phyloP scores from a whole-genome alignment of 441 rosid species.

The Corymbia calophylla region DNA sequence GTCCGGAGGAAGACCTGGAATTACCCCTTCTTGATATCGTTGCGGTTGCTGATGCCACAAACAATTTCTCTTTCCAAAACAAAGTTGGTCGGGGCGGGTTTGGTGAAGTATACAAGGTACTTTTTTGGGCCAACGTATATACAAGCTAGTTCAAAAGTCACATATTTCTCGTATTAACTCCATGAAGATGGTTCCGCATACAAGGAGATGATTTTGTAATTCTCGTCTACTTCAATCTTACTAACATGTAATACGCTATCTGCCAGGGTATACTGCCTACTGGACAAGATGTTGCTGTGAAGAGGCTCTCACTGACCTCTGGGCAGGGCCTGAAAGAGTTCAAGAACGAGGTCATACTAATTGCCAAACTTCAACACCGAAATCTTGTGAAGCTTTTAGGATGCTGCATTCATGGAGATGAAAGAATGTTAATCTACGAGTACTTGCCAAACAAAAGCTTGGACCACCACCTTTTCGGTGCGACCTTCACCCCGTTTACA shows the following conservation, averaged over 20 bases:
- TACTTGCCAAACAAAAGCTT: conserved; percentile 49
- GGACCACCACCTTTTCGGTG: conserved; percentile 45
- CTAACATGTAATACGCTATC: conserved; percentile 4
- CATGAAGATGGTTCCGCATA: not conserved
- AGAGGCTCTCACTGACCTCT: conserved; percentile 37
- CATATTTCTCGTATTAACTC: not conserved
- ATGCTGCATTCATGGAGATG: conserved; percentile 38
- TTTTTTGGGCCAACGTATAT: not conserved
- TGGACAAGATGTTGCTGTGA: conserved; percentile 51
- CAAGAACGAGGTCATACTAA: conserved; percentile 42
- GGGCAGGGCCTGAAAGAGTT: conserved; percentile 58
- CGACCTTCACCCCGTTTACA: not conserved
- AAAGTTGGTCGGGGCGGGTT: conserved; percentile 54
- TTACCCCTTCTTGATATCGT: conserved; percentile 15
- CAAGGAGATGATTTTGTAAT: not conserved
- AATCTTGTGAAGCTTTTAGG: conserved; percentile 63
- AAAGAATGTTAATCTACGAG: conserved; percentile 55
- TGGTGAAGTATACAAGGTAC: conserved; percentile 43
- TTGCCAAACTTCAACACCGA: conserved; percentile 57
- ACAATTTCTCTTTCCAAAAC: conserved; percentile 23
- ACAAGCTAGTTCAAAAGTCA: not conserved
- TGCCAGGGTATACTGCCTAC: conserved; percentile 38
- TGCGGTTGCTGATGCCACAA: conserved; percentile 10
- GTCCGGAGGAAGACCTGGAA: conserved; percentile 9
- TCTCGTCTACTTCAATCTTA: not conserved